Base-by-base conservation (phyloP, 495 filamentous ascomycete species). In the Lophiostoma macrostomum region DNA sequence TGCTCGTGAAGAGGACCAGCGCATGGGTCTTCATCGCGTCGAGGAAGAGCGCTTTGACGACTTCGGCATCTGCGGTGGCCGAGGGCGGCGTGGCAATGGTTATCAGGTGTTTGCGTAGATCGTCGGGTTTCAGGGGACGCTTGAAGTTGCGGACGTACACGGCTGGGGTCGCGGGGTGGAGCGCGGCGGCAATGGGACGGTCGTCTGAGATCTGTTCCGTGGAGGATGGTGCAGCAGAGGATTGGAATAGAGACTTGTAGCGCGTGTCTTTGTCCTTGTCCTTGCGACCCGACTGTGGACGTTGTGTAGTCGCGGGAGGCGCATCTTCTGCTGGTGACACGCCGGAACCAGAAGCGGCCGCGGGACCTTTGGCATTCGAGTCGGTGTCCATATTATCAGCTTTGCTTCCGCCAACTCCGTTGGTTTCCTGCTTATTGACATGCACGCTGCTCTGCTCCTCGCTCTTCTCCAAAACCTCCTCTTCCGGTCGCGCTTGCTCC, bases 61-160 rank as follows among this genome's bases (percentile, higher is more conserved):
- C 67, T 18, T 76, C 73, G 1, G 74, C 58, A 34, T 84, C 74
- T 2, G 73, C 40, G 22, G 66, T 46, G 27, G 73, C 76, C 22
- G 58, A 57, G 4, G 80, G 75, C 1, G 83, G 69, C 1, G 85
- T 73, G 12, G 87, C 88, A 29, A 95, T 76, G 13, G 73, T 67
- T 23, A 79, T 53, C 19, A 98, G 71, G 61, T 96, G 84, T 0
- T 76, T 75, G 48, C 78, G 78, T 5, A 98, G 76, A 1, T 71
- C 65, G 4, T 63, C 63, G 1, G 79, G 77, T 54, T 86, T 86
- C 7, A 98, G 74, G 13, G 93, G 93, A 34, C 93, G 81, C 83
- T 94, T 90, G 37, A 98, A 79, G 59, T 95, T 82, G 61, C 85
- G 84, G 63, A 98, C 94, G 72, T 96, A 98, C 39, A 98, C 74